phyloP scores from a whole-genome alignment of 805 yeast genomes.

The Yamadazyma philogaea region DNA sequence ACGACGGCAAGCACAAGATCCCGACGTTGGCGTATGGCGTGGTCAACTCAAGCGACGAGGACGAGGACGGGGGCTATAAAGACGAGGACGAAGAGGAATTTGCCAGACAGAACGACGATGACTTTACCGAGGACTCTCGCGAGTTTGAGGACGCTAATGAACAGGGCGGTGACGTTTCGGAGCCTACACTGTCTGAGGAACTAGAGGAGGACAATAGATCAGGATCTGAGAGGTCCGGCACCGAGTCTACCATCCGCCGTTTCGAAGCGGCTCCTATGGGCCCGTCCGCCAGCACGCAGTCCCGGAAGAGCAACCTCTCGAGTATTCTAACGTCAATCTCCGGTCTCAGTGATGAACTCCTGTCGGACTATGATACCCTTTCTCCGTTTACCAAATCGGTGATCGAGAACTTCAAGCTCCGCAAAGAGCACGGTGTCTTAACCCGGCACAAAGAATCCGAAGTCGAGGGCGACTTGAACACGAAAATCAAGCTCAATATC shows the following conservation, averaged over 20 bases:
- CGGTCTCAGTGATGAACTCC: background rate
- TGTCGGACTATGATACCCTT: background rate
- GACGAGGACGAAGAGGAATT: background rate
- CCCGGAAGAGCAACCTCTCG: slow-evolving; percentile 3
- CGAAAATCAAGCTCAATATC: slow-evolving; percentile 23
- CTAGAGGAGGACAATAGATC: background rate
- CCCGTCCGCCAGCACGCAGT: slow-evolving; percentile 4
- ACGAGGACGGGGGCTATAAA: slow-evolving; percentile 6
- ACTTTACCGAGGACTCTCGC: background rate
- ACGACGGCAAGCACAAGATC: no score
- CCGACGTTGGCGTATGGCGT: slow-evolving; percentile 9
- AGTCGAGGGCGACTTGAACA: slow-evolving; percentile 9
- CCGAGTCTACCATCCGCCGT: background rate
- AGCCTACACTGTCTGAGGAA: background rate
- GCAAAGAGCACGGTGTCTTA: slow-evolving; percentile 8
- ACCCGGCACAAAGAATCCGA: slow-evolving; percentile 8
- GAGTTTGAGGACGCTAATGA: slow-evolving; percentile 8
- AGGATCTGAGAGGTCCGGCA: background rate
- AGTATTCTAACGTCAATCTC: slow-evolving; percentile 2
- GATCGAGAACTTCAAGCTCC: slow-evolving; percentile 22
- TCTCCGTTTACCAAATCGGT: slow-evolving; percentile 18
- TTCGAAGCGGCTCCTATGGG: background rate
- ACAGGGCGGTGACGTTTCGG: background rate
- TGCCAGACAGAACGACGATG: background rate
- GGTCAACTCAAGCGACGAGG: slow-evolving; percentile 4